Evolutionary conservation across 1,284 basidiomycete species (phyloP).

Genomic region (Phylloporus sp.): DNA sequence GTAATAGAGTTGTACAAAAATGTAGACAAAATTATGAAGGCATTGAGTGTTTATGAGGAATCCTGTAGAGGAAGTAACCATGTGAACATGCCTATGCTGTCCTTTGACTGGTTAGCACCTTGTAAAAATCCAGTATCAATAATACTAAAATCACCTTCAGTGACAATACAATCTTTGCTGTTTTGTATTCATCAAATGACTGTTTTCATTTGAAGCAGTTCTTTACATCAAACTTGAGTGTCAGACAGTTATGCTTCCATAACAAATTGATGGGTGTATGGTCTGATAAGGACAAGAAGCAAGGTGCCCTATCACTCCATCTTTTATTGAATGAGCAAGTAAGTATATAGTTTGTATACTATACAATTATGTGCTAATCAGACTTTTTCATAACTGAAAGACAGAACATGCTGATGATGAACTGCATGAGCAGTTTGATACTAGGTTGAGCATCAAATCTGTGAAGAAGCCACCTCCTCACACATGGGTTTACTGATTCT

Average conservation of each 20-base stretch:
- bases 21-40: not conserved
- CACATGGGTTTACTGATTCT: too few relatives aligned
- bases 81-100: not conserved
- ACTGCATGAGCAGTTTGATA: too few relatives aligned
- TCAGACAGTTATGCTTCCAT: not conserved
- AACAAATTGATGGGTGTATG: not conserved
- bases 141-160: not conserved
- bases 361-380: too few relatives aligned
- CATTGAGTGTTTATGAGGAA: not conserved
- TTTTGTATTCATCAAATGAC: too few relatives aligned
- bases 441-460: too few relatives aligned
- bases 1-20: not conserved
- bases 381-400: too few relatives aligned
- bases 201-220: not conserved
- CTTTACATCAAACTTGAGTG: not conserved
- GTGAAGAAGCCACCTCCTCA: too few relatives aligned
- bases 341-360: not conserved
- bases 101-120: not conserved
- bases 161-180: not conserved
- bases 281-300: not conserved
- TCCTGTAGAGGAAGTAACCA: not conserved
- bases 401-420: too few relatives aligned
- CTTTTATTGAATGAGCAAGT: not conserved
- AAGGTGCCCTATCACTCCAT: not conserved
- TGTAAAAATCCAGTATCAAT: not conserved